Evolutionary conservation across 495 filamentous ascomycete species (phyloP), one percentile per base, ranked within the genome.

Genomic region (Podospora pseudoanserina): DNA sequence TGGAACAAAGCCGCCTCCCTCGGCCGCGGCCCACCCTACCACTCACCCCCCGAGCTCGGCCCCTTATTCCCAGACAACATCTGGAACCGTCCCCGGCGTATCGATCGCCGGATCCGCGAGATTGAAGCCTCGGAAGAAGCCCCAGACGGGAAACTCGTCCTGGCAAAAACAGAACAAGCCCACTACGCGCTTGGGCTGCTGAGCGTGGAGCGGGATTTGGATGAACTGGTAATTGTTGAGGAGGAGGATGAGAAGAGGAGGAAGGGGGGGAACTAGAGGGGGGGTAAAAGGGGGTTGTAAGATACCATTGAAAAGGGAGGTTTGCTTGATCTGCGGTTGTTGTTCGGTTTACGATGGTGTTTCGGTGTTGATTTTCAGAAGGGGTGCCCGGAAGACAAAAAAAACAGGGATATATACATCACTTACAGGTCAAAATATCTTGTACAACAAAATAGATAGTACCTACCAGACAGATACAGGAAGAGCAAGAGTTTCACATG

Each of bases 11-110:
- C 89, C 13, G 90, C 87, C 0, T 84, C 87, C 65, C 77, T 88
- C 67, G 92, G 92, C 3, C 84, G 86, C 7, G 94, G 93, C 0
- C 93, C 93, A 19, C 86, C 86, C 15, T 97, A 95, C 76, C 72
- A 79, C 64, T 77, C 83, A 67, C 82, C 84, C n/a, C 78, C 79
- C 26, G 74, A 78, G 60, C 67, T 81, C 26, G 76, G 72, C 0
- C 73, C 68, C 65, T 64, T 78, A 56, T 65, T 75, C 32, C 73
- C 77, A 26, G 71, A 76, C 61, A 74, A 75, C 69, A 72, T 84
- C 65, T 81, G 77, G 81, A 71, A 78, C 59, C 73, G 75, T 44
- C 79, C 81, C 13, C 71, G 81, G 20, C 68, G 77, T 1, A 78
- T 84, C 44, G 81, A 85, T 64, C 68, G 73, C 58, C 73, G 76